Conservation (phyloP, 805 yeast genomes). For the Ogataea henricii region DNA sequence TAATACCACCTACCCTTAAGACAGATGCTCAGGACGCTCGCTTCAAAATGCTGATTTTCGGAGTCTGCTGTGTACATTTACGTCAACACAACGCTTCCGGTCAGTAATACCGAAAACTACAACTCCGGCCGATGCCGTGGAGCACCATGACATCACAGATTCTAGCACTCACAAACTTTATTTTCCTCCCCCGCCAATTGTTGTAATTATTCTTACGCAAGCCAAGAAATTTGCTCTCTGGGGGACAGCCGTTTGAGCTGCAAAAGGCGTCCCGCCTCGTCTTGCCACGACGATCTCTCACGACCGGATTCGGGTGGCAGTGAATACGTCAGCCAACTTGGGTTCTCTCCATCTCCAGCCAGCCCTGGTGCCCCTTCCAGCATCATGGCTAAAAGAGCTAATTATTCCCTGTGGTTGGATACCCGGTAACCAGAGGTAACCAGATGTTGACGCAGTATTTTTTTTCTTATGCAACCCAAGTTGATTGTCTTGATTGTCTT, state of each 20-base stretch:
- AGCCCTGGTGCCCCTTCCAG: background rate
- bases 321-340: background rate
- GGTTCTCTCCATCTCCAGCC: slow-evolving; percentile 1
- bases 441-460: background rate
- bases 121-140: slow-evolving; percentile 2
- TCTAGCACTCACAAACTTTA: background rate
- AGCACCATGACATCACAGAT: slow-evolving; percentile 3
- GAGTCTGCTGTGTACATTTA: background rate
- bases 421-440: background rate
- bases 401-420: background rate
- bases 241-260: slow-evolving; percentile 5
- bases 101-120: background rate
- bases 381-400: background rate
- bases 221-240: slow-evolving; percentile 7
- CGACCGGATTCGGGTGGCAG: background rate
- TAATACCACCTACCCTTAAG: background rate
- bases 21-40: too few relatives aligned
- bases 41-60: background rate
- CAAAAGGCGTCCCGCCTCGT: background rate
- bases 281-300: background rate
- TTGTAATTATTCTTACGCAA: background rate
- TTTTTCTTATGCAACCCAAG: background rate
- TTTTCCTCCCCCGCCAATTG: background rate
- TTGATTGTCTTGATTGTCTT: background rate
- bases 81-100: background rate